A percentile compares a stretch with the other conserved stretches of the same genome.
These are phyloP conservation scores for Wickerhamomyces kurtzmanii DNA, from an alignment of 805 yeast genomes.

Conservation along the genomic window DNA sequence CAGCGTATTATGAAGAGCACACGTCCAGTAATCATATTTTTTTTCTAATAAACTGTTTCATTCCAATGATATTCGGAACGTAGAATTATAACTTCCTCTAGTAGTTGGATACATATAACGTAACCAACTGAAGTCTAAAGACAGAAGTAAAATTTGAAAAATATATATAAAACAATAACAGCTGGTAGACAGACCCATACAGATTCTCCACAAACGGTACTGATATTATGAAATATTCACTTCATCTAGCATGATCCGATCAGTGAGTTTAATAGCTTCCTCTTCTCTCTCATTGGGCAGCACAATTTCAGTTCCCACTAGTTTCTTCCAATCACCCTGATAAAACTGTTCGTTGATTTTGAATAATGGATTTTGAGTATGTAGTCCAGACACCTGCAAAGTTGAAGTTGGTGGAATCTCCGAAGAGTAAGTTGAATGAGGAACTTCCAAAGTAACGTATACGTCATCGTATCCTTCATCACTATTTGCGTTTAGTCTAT, in stretches of 20 bases:
- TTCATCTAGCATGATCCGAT: constrained; percentile 13
- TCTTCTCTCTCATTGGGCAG: constrained; percentile 15
- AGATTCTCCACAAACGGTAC: no score
- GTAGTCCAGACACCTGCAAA: constrained; percentile 48
- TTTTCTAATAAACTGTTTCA: no score
- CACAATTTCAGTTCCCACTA: constrained; percentile 69
- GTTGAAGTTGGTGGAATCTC: constrained; percentile 26
- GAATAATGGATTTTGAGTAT: constrained; percentile 43
- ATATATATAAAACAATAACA: no score
- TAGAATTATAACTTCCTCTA: no score
- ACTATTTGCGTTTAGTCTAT: background rate
- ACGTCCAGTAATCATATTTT: no score
- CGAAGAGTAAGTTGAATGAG: constrained; percentile 22
- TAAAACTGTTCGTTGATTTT: constrained; percentile 51
- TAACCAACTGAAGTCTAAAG: no score
- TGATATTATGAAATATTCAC: no score
- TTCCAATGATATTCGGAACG: no score
- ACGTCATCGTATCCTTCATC: constrained; percentile 33
- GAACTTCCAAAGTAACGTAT: constrained; percentile 44
- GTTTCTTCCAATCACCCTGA: constrained; percentile 65
- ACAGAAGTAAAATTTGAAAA: no score
- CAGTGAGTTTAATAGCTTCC: constrained; percentile 9
- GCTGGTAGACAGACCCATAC: no score
- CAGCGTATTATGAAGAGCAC: no score
- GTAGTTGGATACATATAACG: no score